phyloP scores from a whole-genome alignment of 345 rosid species.

The Eucalyptus tenuipes region DNA sequence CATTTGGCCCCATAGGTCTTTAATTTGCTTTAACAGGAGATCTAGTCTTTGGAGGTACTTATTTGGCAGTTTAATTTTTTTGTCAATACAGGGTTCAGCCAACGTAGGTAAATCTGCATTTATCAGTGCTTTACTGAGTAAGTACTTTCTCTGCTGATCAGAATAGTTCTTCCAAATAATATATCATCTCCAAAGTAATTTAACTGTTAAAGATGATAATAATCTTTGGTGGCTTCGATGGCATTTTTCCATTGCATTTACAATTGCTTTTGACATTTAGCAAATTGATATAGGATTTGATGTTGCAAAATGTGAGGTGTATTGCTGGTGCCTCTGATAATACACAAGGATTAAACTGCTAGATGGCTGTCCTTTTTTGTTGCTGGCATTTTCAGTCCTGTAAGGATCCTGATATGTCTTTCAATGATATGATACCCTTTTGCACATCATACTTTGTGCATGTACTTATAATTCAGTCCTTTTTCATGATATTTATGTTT shows the following conservation, averaged over 20 bases:
- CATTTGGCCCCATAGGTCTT: neutral
- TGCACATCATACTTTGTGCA: neutral
- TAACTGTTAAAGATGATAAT: neutral
- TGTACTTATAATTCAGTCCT: neutral
- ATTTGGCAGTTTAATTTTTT: neutral
- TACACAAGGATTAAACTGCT: neutral
- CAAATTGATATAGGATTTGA: neutral
- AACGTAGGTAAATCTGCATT: slow-evolving; percentile 99
- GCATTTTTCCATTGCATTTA: neutral
- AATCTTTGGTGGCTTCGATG: neutral
- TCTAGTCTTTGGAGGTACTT: neutral
- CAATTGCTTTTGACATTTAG: neutral
- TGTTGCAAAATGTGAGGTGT: neutral
- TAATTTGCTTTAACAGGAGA: neutral
- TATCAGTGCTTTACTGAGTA: slow-evolving; percentile 84
- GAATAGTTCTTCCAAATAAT: neutral
- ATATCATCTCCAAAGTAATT: neutral
- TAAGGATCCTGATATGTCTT: neutral
- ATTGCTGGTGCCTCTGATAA: neutral
- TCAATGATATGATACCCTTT: neutral
- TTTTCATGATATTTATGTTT: neutral
- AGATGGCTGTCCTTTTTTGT: neutral
- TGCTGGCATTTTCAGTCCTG: neutral
- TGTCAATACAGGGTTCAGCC: slow-evolving; percentile 66
- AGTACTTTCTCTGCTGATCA: slow-evolving; percentile 7